phyloP scores from a whole-genome alignment of 2,329 filamentous ascomycete species.

The Fusarium haematococcum region DNA sequence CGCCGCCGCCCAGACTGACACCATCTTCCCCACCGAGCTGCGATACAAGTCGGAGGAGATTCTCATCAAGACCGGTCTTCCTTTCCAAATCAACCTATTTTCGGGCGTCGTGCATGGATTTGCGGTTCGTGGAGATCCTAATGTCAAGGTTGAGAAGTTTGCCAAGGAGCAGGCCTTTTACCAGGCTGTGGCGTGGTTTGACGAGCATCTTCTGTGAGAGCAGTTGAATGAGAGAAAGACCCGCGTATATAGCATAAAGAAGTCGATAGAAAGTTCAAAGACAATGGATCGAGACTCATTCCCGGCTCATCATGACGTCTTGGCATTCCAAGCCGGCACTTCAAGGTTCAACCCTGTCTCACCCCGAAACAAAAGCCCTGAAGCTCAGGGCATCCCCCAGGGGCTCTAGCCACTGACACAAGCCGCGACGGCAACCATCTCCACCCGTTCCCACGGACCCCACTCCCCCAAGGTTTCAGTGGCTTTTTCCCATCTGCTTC shows the following conservation, averaged over 20 bases:
- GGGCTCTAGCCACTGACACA: constrained; percentile 32
- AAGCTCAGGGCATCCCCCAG: not conserved
- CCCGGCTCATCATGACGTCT: not conserved
- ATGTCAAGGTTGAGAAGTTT: constrained; percentile 66
- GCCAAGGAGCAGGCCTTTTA: constrained; percentile 83
- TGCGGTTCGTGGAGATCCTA: constrained; percentile 73
- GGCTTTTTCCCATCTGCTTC: constrained; percentile 13
- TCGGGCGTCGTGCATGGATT: constrained; percentile 79
- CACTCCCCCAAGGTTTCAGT: constrained; percentile 35
- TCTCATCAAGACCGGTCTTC: constrained; percentile 61
- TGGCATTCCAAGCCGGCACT: not conserved
- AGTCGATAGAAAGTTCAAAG: not conserved
- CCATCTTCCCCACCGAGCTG: constrained; percentile 67
- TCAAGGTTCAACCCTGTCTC: constrained; percentile 13
- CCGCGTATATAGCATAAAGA: not conserved
- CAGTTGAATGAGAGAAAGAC: not conserved
- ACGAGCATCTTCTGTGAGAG: constrained; percentile 55
- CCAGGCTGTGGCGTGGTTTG: constrained; percentile 82
- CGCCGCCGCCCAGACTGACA: constrained; percentile 72
- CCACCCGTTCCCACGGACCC: constrained; percentile 4
- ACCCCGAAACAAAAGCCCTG: constrained; percentile 12
- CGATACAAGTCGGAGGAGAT: constrained; percentile 70
- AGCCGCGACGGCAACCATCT: not conserved
- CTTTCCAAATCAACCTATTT: constrained; percentile 79
- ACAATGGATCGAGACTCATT: not conserved